Base-by-base conservation (phyloP, 2,329 filamentous ascomycete species). In the Grosmannia serpens region DNA sequence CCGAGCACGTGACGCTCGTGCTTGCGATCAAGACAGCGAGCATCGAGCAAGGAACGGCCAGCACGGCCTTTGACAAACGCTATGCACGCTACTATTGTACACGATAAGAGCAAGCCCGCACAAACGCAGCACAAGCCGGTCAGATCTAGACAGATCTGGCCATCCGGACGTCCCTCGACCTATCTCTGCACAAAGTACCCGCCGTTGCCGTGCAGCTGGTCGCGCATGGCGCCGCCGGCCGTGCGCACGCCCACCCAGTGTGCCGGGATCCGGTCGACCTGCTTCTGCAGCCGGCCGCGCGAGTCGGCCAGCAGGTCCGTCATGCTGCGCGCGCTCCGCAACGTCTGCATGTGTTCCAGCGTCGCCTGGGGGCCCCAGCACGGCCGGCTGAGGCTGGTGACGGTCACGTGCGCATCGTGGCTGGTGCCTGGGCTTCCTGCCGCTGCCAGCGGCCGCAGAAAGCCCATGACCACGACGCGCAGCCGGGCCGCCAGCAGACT, bases 381-480 rank as follows among this genome's bases (percentile, higher is more conserved):
- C 8, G 71, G 70, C 2, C 80, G 69, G 2, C 68, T 73, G 2
- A 82, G 67, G 55, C 76, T 81, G 9, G 74, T 73, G 15, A 78
- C 65, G 0, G 76, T 69, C 1, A 76, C 68, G 35, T 72, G 65
- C 1, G 75, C 70, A 53, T 82, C 78, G 15, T 67, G 67, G 33
- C 74, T 68, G 10, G 71, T 26, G 17, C 20, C 29, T 4, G 70
- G 47, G 7, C 33, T 51, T 2, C 59, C 57, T 17, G 59, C 59
- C 4, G 56, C 59, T 58, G 64, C 61, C 13, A 72, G 65, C 0
- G 73, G 70, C 31, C 79, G 79, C 2, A 88, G 66, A 41, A 80
- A 84, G 0, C 81, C 84, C 80, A 88, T 82, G 4, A 86, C 66
- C 1, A 83, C 67, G 6, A 86, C 66, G 31, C 80, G 75, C 2